phyloP scores from a whole-genome alignment of 23 red algal species.

The Gracilariopsis chorda region DNA sequence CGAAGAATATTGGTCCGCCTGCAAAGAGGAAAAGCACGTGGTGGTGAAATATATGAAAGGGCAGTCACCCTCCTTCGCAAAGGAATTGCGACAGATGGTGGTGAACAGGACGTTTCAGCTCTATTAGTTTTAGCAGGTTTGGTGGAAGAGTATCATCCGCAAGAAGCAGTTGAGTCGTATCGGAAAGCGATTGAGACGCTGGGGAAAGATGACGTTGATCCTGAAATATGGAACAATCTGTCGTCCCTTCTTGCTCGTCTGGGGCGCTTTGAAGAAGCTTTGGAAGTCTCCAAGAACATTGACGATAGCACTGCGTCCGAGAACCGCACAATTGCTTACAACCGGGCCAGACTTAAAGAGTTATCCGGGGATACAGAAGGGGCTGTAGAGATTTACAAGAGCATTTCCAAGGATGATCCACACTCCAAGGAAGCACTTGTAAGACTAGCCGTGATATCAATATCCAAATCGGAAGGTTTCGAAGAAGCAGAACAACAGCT shows the following conservation, averaged over 20 bases:
- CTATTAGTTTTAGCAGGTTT: conserved; percentile 37
- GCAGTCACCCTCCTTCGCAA: conserved; percentile 38
- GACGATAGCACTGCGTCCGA: background rate
- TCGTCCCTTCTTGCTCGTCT: conserved; percentile 41
- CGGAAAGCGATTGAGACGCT: conserved; percentile 24
- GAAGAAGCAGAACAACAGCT: conserved; percentile 49
- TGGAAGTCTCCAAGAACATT: conserved; percentile 16
- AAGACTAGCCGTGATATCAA: conserved; percentile 28
- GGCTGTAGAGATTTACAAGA: conserved; percentile 20
- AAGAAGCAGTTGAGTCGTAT: conserved; percentile 40
- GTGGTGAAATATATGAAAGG: conserved; percentile 47
- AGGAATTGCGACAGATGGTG: conserved; percentile 25
- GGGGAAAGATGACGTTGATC: conserved; percentile 12
- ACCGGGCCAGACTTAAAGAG: conserved; percentile 38
- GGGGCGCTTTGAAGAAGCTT: conserved; percentile 39
- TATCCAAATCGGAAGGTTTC: conserved; percentile 7
- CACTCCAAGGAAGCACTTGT: conserved; percentile 44
- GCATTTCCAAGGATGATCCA: conserved; percentile 26
- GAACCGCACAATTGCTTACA: conserved; percentile 33
- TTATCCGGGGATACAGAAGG: background rate
- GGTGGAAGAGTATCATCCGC: conserved; percentile 42
- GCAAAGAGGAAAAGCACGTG: conserved; percentile 19
- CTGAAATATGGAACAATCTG: conserved; percentile 61
- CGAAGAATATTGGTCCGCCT: conserved; percentile 36
- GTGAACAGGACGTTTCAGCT: conserved; percentile 47